Conservation (phyloP, 179 eudicot genomes). For the Nepenthes alata region DNA sequence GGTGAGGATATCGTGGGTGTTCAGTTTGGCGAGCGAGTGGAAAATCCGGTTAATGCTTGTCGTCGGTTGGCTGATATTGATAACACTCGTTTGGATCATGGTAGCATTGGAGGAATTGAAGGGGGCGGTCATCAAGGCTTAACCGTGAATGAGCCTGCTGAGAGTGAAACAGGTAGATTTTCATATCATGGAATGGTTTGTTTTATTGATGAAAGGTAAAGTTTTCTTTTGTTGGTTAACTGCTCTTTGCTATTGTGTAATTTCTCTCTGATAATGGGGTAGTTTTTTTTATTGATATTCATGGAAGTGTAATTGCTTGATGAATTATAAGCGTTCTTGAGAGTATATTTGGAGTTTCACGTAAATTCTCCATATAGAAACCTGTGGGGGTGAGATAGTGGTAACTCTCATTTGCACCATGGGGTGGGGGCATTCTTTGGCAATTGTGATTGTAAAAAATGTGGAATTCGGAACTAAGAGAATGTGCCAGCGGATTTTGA, state of each 20-base stretch:
- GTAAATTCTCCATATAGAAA: too few species aligned
- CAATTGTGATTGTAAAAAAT: too few species aligned
- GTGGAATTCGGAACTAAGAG: too few species aligned
- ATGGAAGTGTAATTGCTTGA: neutral
- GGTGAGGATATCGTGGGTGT: too few species aligned
- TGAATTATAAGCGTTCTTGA: neutral
- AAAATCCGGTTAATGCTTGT: neutral
- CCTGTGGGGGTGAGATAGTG: too few species aligned
- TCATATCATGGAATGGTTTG: neutral
- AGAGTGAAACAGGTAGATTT: conserved; percentile 6
- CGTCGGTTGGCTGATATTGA: conserved; percentile 2
- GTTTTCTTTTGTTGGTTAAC: neutral
- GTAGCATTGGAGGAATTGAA: too few species aligned
- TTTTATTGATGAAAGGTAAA: neutral
- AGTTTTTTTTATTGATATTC: neutral
- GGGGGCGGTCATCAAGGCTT: neutral
- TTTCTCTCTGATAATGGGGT: neutral
- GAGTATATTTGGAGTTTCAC: too few species aligned
- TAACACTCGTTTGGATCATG: neutral
- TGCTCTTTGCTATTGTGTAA: neutral
- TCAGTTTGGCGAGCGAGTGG: neutral
- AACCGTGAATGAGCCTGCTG: neutral
- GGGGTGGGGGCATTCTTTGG: too few species aligned
- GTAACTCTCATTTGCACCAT: too few species aligned
- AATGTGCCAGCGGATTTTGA: too few species aligned